Evolutionary conservation across 306 rosid genomes (phyloP), one percentile per base, ranked within the genome.

Genomic region (Elaeagnus macrophylla): DNA sequence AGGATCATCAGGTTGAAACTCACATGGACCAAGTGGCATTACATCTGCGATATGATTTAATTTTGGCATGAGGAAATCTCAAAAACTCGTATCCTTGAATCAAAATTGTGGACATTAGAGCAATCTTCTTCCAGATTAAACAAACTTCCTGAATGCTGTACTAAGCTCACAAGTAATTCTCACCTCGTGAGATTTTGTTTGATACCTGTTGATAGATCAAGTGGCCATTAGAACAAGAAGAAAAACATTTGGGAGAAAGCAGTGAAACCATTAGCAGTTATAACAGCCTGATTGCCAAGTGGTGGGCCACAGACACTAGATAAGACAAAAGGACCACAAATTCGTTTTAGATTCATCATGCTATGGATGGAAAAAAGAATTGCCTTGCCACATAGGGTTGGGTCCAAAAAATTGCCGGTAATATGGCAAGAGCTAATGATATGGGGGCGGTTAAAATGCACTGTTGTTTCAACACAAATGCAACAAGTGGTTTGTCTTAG

Each of bases 61-160:
- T 56, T 44, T 75, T 59, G 39, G 49, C 67, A 45, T 53, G 74
- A 16, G 74, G 48, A 40, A 73, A 67, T 47, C 69, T 57, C 54
- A 46, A 68, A 16, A 77, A 66, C 37, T 76, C 59, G 53, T 78
- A 75, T 60, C 70, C 68, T 20, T 60, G 81, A 67, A 81, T 59
- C 44, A 82, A 60, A 71, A 77, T 51, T 7, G 82, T 72, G 58
- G 81, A 60, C 83, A 83, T 83, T 16, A 73, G 60, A 70, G 56
- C n/a, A 59, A 63, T 48, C 58, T 70, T 61, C 57, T 14, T 43
- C 50, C 60, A 6, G 17, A 53, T 62, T 35, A 1, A 41, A 54
- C 62, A 32, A 11, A 10, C 10, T 13, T 16, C 10, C 52, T 54
- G 51, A 37, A 54, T 54, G 68, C 48, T 19, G 40, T 56, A 47